Conservation (phyloP, 2,329 filamentous ascomycete species). For the Ophiocordyceps camponoti-leonardi region DNA sequence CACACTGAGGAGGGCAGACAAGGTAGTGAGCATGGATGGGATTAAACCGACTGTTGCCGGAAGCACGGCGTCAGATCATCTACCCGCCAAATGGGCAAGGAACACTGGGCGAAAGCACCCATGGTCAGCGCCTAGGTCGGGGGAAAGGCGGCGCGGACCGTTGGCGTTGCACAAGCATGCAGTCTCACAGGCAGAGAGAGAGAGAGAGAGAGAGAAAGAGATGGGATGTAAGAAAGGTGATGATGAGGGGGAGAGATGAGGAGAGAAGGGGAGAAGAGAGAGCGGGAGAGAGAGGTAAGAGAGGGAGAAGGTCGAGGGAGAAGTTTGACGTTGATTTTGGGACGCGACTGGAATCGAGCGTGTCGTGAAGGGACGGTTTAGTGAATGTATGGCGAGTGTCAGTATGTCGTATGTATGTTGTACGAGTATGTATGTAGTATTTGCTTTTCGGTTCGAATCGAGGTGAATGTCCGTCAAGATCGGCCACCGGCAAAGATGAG, state of each 20-base stretch:
- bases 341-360: not conserved
- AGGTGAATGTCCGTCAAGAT: no score
- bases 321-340: not conserved
- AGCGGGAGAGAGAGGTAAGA: not conserved
- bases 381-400: no score
- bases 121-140: constrained; percentile 10
- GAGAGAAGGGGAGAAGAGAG: not conserved
- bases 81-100: constrained; percentile 41
- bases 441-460: no score
- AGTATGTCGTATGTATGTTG: no score
- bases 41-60: constrained; percentile 43
- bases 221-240: not conserved
- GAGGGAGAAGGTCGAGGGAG: no score
- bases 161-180: not conserved
- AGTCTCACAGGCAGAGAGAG: not conserved
- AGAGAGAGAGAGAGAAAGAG: not conserved
- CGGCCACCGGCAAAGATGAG: no score
- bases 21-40: not conserved
- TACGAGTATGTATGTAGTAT: not conserved
- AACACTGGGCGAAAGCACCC: constrained; percentile 32
- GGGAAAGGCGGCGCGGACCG: not conserved
- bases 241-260: not conserved
- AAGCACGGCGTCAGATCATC: constrained; percentile 50
- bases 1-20: not conserved
- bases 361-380: no score